Base-by-base conservation (phyloP, 257 asterid genomes). In the Misopates orontium region DNA sequence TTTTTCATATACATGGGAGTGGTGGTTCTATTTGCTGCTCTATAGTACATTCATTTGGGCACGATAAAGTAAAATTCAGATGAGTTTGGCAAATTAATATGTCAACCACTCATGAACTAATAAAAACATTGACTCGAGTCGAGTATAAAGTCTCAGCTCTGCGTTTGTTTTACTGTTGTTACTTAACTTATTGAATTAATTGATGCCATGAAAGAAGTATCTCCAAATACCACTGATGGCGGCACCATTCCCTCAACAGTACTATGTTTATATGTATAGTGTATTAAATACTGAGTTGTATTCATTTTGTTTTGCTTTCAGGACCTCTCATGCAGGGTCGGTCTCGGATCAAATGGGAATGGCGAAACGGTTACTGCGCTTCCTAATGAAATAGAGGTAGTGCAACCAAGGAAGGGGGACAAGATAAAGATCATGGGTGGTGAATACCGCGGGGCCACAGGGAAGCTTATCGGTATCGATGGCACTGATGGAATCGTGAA, bases 381-480 rank as follows among this genome's bases (percentile, higher is more conserved):
- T 73, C 87, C 91, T 9, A 82, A 72, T 15, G 98, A 91, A 18
- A 72, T 91, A 8, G 92, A 85, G 66, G 73, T 87, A 8, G 83
- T 88, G 18, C 71, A 77, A 23, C 98, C 98, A 5, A 83, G 89
- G 62, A 91, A 91, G 81, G 77, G 81, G 0, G 98, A 91, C 19
- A 85, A 74, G 80, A 81, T 91, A n/a, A 91, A 85, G 75, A 86
- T 90, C 64, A 83, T 93, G 94, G 95, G 99, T 3, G 97, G 97
- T 10, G 79, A 82, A 4, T 87, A 80, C 57, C 97, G 95, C 12
- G 99, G 96, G 32, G 75, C 94, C 19, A 84, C 87, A 0, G 95
- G 99, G 53, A 93, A 84, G 75, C 96, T 90, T 28, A 84, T 90
- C 6, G 99, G 97, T 56, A 84, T 93, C 12, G 97, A 93, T 67